A percentile compares a stretch with the other conserved stretches of the same genome.
Conservation (phyloP, 139 green algal species). For the Choricystis sp. region DNA sequence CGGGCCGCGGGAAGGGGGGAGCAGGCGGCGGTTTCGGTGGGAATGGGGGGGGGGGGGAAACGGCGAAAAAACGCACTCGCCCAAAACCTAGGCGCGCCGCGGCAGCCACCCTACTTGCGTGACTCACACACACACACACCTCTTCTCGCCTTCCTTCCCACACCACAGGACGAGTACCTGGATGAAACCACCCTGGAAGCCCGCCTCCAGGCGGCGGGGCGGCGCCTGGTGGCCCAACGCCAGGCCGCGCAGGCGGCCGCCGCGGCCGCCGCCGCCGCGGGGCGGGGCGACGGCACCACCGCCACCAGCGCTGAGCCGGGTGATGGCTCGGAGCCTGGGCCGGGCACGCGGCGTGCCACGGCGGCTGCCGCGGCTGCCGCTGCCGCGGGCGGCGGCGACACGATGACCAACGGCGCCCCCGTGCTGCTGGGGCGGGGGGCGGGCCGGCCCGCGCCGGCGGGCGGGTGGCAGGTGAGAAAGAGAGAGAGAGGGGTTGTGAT, state of each 20-base stretch:
- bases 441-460: neutral
- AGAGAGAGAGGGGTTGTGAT: no score
- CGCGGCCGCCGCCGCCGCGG: constrained; percentile 1
- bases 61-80: no score
- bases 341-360: constrained; percentile 1
- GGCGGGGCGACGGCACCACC: neutral
- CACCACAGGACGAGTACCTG: constrained; percentile 63
- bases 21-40: no score
- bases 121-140: neutral
- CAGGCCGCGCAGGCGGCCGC: neutral
- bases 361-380: neutral
- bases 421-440: constrained; percentile 23
- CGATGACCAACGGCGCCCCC: constrained; percentile 54
- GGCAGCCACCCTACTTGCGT: neutral
- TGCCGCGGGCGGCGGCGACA: neutral
- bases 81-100: no score
- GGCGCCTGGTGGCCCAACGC: constrained; percentile 35
- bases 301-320: neutral
- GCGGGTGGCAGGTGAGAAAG: neutral
- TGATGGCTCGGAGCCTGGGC: no score
- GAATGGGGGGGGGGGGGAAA: no score
- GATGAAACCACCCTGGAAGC: constrained; percentile 60
- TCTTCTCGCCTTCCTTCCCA: neutral
- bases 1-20: no score
- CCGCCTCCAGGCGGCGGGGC: constrained; percentile 62